Percentiles rank a stretch among this genome's conserved stretches.
Conservation (phyloP, 208 protist species). For the Wallacemonas sp. region DNA sequence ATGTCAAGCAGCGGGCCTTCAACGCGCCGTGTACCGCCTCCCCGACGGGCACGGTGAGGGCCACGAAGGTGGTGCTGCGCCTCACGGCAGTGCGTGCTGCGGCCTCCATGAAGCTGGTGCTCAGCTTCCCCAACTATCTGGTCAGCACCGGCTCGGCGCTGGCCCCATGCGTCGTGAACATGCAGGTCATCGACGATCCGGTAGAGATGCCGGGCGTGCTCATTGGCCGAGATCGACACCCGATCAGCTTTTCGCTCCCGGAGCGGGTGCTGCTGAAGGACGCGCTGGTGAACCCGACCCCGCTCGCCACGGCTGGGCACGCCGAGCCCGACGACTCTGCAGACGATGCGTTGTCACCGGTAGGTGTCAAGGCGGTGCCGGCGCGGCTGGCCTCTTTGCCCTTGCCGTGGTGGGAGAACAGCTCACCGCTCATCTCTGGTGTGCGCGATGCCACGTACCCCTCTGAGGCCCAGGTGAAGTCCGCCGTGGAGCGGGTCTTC, state of each 20-base stretch:
- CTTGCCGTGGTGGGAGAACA: slow-evolving; percentile 76
- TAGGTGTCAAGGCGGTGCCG: too few species aligned
- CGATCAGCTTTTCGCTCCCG: slow-evolving; percentile 42
- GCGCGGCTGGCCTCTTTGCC: slow-evolving; percentile 24
- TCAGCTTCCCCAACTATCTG: slow-evolving; percentile 40
- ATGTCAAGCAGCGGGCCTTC: not conserved
- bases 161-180: slow-evolving; percentile 38
- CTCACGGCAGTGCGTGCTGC: slow-evolving; percentile 27
- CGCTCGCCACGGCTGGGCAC: slow-evolving; percentile 16
- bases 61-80: slow-evolving; percentile 30
- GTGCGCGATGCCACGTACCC: slow-evolving; percentile 65
- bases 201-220: slow-evolving; percentile 67
- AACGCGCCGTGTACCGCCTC: not conserved
- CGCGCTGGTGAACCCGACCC: slow-evolving; percentile 30
- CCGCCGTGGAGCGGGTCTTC: slow-evolving; percentile 45
- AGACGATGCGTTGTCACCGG: too few species aligned
- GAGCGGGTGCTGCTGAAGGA: slow-evolving; percentile 32
- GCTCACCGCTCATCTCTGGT: slow-evolving; percentile 45
- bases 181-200: slow-evolving; percentile 50
- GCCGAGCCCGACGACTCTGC: too few species aligned
- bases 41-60: not conserved
- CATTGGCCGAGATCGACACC: slow-evolving; percentile 58
- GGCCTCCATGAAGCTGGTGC: slow-evolving; percentile 35
- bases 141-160: slow-evolving; percentile 14
- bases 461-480: slow-evolving; percentile 35